These are phyloP conservation scores for Trichosporon coremiiforme DNA, from an alignment of 1,284 basidiomycete species.

Conservation along the genomic window DNA sequence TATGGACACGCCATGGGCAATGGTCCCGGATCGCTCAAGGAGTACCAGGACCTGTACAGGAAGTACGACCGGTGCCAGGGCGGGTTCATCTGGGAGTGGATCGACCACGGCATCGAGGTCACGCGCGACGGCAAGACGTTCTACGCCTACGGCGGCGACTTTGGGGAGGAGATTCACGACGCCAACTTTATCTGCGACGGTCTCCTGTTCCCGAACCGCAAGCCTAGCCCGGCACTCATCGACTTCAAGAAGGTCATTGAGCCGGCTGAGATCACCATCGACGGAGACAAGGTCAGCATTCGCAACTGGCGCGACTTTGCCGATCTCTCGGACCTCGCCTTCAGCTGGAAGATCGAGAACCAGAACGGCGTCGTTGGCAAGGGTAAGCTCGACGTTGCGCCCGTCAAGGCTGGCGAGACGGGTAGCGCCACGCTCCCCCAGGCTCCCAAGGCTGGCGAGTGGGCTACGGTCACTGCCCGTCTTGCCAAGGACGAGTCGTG, in stretches of 20 bases:
- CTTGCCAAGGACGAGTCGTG: slow-evolving; percentile 23
- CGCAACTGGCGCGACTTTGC: slow-evolving; percentile 34
- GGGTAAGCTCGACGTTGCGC: slow-evolving; percentile 25
- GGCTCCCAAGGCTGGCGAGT: slow-evolving; percentile 6
- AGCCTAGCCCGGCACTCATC: slow-evolving; percentile 31
- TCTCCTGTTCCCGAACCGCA: slow-evolving; percentile 37
- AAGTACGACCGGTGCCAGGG: slow-evolving; percentile 35
- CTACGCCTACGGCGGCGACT: slow-evolving; percentile 39
- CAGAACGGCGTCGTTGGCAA: slow-evolving; percentile 17
- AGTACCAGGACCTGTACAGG: slow-evolving; percentile 36
- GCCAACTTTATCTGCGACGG: slow-evolving; percentile 39
- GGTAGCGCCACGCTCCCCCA: slow-evolving; percentile 19
- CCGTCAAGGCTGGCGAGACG: slow-evolving; percentile 10
- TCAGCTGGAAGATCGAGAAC: slow-evolving; percentile 33
- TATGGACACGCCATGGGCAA: slow-evolving; percentile 41
- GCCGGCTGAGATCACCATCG: slow-evolving; percentile 26
- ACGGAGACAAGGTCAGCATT: not conserved
- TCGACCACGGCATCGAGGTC: slow-evolving; percentile 37
- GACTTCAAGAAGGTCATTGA: slow-evolving; percentile 34
- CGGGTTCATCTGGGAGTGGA: slow-evolving; percentile 44
- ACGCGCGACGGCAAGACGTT: slow-evolving; percentile 25
- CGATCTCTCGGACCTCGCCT: slow-evolving; percentile 24
- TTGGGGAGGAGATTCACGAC: slow-evolving; percentile 40
- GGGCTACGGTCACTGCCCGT: slow-evolving; percentile 22
- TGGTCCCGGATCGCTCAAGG: slow-evolving; percentile 34